A percentile compares a stretch with the other conserved stretches of the same genome.
These are phyloP conservation scores for Avicennia marina DNA, from an alignment of 257 asterid genomes.

Conservation along the genomic window DNA sequence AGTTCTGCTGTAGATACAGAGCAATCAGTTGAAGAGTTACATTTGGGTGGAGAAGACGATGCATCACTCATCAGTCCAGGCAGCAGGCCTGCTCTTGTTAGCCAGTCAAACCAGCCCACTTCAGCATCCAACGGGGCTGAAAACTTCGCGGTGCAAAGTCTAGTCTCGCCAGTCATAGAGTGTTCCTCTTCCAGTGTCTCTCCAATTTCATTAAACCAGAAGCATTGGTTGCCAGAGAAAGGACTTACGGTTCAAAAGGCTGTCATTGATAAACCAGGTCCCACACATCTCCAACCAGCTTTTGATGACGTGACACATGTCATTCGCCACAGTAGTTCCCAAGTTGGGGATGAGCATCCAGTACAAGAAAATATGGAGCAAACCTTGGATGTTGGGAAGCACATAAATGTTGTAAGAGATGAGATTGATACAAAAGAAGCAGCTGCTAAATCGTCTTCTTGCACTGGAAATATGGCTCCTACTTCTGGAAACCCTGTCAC, in stretches of 20 bases:
- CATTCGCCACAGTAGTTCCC: slow-evolving; percentile 64
- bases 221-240: slow-evolving; percentile 30
- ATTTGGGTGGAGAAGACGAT: slow-evolving; percentile 23
- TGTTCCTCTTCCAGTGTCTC: too few relatives aligned
- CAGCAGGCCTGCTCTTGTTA: slow-evolving; percentile 16
- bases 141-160: slow-evolving; percentile 46
- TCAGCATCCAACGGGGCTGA: slow-evolving; percentile 39
- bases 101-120: slow-evolving; percentile 13
- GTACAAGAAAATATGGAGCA: slow-evolving; percentile 36
- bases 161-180: slow-evolving; percentile 23
- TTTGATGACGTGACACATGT: slow-evolving; percentile 63
- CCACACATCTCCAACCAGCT: slow-evolving; percentile 39
- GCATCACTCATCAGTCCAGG: slow-evolving; percentile 14
- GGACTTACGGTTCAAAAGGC: slow-evolving; percentile 39
- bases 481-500: slow-evolving; percentile 30
- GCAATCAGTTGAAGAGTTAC: slow-evolving; percentile 18
- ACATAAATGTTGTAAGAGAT: slow-evolving; percentile 45
- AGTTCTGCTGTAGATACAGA: slow-evolving; percentile 22
- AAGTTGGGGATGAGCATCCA: slow-evolving; percentile 47
- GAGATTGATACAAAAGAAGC: slow-evolving; percentile 38
- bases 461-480: slow-evolving; percentile 22
- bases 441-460: slow-evolving; percentile 28
- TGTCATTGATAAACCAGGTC: slow-evolving; percentile 31
- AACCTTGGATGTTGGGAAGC: slow-evolving; percentile 36
- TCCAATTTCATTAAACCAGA: slow-evolving; percentile 38